phyloP scores from a whole-genome alignment of 2,329 filamentous ascomycete species.

The Leptographium flavum region DNA sequence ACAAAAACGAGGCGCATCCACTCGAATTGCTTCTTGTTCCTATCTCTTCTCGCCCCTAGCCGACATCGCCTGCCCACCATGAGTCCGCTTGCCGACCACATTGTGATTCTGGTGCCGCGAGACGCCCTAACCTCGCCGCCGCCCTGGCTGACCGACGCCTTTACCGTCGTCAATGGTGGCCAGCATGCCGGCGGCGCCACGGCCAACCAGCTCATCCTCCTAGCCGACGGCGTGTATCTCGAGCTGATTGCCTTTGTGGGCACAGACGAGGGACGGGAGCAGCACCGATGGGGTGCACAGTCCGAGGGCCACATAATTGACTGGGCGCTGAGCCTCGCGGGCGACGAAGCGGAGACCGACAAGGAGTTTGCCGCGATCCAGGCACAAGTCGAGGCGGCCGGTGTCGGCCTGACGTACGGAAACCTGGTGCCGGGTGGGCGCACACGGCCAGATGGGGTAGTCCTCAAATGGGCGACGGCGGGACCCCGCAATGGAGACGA shows the following conservation, averaged over 20 bases:
- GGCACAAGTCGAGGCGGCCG: conserved; percentile 18
- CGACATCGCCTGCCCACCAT: too few species aligned
- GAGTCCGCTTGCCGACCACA: conserved; percentile 39
- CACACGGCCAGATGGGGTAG: conserved; percentile 36
- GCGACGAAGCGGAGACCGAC: conserved; percentile 5
- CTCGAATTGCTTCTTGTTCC: too few species aligned
- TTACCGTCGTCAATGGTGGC: conserved; percentile 46
- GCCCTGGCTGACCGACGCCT: conserved; percentile 33
- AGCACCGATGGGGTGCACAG: conserved; percentile 45
- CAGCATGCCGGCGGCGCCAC: conserved; percentile 45
- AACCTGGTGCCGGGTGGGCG: conserved; percentile 38
- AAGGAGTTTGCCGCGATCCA: conserved; percentile 24
- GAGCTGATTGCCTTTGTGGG: conserved; percentile 51
- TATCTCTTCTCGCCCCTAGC: not conserved
- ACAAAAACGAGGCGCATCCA: too few species aligned
- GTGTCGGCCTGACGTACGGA: conserved; percentile 27
- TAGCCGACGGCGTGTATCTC: conserved; percentile 50
- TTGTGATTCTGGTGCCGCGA: conserved; percentile 47
- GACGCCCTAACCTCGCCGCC: conserved; percentile 31
- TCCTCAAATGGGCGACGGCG: conserved; percentile 39
- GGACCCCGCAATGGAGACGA: conserved; percentile 22
- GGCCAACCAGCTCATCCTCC: conserved; percentile 47
- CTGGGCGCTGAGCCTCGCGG: conserved; percentile 38
- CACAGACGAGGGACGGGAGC: conserved; percentile 22
- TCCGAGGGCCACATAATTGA: conserved; percentile 38